phyloP scores from a whole-genome alignment of 345 rosid genomes.

The Salix suchowensis region DNA sequence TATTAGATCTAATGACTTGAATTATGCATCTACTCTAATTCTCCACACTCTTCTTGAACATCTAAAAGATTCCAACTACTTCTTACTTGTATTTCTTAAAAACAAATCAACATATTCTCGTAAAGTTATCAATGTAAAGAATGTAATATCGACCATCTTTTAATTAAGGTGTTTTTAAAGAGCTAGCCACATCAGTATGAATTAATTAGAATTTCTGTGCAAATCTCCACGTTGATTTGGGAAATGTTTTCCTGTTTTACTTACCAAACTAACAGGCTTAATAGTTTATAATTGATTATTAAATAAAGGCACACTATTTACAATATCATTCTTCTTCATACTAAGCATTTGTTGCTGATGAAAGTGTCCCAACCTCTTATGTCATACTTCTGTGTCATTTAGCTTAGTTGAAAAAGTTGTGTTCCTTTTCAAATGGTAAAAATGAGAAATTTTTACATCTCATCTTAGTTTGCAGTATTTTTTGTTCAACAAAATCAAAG shows the following conservation, averaged over 20 bases:
- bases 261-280: neutral
- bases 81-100: too few relatives aligned
- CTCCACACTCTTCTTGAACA: neutral
- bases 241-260: neutral
- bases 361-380: neutral
- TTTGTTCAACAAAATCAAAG: neutral
- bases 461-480: neutral
- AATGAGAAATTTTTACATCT: slow-evolving; percentile 7
- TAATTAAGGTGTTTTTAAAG: neutral
- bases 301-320: neutral
- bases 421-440: neutral
- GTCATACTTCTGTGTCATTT: neutral
- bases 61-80: too few relatives aligned
- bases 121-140: neutral
- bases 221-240: neutral
- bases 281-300: neutral
- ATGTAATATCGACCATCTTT: neutral
- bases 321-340: neutral
- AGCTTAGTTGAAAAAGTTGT: neutral
- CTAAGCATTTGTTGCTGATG: neutral
- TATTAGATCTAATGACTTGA: neutral
- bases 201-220: neutral
- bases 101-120: neutral
- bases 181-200: neutral
- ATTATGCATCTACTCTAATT: neutral